Percentiles rank a stretch among this genome's conserved stretches.
Evolutionary conservation across 441 rosid genomes (phyloP).

Genomic region (Erysimum cheiri): DNA sequence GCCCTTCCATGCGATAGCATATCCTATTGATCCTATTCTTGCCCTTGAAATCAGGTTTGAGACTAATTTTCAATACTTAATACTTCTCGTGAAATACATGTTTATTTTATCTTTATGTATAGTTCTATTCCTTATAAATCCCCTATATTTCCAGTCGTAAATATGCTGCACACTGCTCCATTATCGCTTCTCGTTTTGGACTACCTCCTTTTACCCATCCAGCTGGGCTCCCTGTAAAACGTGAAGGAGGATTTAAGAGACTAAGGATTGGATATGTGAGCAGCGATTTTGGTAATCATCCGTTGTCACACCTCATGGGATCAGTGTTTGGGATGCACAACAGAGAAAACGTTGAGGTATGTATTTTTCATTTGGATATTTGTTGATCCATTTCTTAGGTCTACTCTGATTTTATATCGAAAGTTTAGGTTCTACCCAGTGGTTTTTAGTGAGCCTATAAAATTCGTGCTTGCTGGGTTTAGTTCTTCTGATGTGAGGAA

Average conservation of each 20-base stretch:
- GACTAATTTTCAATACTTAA: constrained; percentile 16
- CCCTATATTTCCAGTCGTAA: constrained; percentile 68
- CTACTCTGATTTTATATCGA: constrained; percentile 7
- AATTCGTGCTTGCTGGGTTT: constrained; percentile 3
- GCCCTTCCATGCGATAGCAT: constrained; percentile 99
- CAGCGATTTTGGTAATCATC: constrained; percentile 99
- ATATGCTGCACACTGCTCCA: constrained; percentile 93
- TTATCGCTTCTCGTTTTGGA: constrained; percentile 89
- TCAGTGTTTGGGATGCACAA: constrained; percentile 99
- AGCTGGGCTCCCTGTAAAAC: constrained; percentile 64
- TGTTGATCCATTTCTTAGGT: constrained; percentile 13
- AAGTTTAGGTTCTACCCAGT: constrained; percentile 9
- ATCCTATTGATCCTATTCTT: constrained; percentile 93
- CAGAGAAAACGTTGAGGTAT: constrained; percentile 84
- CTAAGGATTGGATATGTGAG: constrained; percentile 94
- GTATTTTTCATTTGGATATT: constrained; percentile 30
- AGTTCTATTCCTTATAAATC: constrained; percentile 10
- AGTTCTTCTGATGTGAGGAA: constrained; percentile 6
- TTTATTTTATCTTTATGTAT: constrained; percentile 1
- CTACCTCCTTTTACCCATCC: constrained; percentile 82
- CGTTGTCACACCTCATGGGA: constrained; percentile 99
- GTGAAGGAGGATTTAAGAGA: constrained; percentile 73
- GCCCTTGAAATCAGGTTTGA: constrained; percentile 95
- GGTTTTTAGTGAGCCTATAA: constrained; percentile 12
- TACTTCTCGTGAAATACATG: not conserved